phyloP scores from a whole-genome alignment of 495 filamentous ascomycete species.

The Neurospora sp. region DNA sequence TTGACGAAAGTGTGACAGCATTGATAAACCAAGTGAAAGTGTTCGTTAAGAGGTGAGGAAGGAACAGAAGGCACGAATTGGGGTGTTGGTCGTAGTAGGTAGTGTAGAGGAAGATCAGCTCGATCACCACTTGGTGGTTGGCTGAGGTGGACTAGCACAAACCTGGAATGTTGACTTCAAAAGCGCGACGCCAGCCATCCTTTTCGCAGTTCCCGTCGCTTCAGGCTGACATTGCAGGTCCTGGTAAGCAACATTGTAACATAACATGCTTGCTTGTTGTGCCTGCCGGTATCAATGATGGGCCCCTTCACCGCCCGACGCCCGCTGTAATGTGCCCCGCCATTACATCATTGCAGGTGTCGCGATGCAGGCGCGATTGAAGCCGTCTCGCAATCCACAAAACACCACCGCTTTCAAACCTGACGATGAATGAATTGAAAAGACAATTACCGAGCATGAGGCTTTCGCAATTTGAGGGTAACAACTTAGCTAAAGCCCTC shows the following conservation, averaged over 20 bases:
- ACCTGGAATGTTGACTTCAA: not conserved
- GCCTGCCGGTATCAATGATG: not conserved
- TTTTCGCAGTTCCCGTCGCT: not conserved
- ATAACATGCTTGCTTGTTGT: not conserved
- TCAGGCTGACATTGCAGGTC: not conserved
- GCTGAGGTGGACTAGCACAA: not conserved
- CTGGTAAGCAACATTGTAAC: not conserved
- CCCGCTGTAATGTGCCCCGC: slow-evolving; percentile 3
- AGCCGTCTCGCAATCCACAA: not conserved
- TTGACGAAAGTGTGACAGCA: not conserved
- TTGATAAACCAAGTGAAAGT: not conserved
- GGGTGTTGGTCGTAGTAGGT: not conserved
- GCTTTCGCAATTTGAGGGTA: no score
- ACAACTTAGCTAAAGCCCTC: not conserved
- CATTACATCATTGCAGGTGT: slow-evolving; percentile 13
- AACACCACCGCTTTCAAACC: not conserved
- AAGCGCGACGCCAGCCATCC: not conserved
- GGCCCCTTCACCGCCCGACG: not conserved
- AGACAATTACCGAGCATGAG: not conserved
- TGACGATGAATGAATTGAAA: not conserved
- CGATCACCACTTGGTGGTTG: not conserved
- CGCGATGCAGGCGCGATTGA: not conserved
- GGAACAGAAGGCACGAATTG: not conserved
- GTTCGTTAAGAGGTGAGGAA: not conserved
- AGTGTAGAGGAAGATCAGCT: not conserved